A percentile compares a stretch with the other conserved stretches of the same genome.
These are phyloP conservation scores for Nigrospora sphaerica DNA, from an alignment of 2,329 filamentous ascomycete genomes.

Conservation along the genomic window DNA sequence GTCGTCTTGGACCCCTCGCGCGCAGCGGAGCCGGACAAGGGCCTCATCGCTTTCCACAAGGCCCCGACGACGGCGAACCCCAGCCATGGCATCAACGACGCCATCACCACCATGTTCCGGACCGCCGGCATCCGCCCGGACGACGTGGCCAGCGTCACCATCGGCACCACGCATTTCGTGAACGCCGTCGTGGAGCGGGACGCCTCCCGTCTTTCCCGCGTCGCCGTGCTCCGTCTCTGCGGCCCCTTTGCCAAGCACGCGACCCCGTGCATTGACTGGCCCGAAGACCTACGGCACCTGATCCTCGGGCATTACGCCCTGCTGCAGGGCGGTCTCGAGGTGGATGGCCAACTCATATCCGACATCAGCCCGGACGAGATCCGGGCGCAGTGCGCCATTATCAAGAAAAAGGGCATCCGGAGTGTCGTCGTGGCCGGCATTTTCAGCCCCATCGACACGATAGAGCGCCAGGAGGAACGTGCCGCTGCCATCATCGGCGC, in stretches of 20 bases:
- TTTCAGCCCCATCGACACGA: conserved; percentile 45
- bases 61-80: conserved; percentile 40
- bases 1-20: conserved; percentile 38
- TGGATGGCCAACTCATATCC: conserved; percentile 40
- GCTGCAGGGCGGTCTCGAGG: conserved; percentile 42
- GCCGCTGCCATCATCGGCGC: conserved; percentile 33
- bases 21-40: conserved; percentile 25
- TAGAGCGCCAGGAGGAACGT: conserved; percentile 40
- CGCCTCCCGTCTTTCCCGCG: conserved; percentile 34
- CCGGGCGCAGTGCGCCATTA: conserved; percentile 26
- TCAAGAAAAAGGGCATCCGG: conserved; percentile 33
- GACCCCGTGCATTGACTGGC: conserved; percentile 47
- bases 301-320: conserved; percentile 37
- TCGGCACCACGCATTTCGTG: conserved; percentile 52
- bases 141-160: conserved; percentile 39
- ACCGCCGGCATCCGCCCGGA: conserved; percentile 16
- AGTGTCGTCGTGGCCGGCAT: conserved; percentile 42
- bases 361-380: conserved; percentile 36
- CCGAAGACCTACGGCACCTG: conserved; percentile 36
- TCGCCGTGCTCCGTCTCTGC: conserved; percentile 48
- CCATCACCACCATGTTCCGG: conserved; percentile 35
- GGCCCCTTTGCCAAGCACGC: conserved; percentile 45
- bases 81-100: conserved; percentile 36
- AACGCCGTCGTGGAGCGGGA: conserved; percentile 52
- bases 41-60: conserved; percentile 43